phyloP scores from a whole-genome alignment of 768 basidiomycete species.

The Mycena galericulata region DNA sequence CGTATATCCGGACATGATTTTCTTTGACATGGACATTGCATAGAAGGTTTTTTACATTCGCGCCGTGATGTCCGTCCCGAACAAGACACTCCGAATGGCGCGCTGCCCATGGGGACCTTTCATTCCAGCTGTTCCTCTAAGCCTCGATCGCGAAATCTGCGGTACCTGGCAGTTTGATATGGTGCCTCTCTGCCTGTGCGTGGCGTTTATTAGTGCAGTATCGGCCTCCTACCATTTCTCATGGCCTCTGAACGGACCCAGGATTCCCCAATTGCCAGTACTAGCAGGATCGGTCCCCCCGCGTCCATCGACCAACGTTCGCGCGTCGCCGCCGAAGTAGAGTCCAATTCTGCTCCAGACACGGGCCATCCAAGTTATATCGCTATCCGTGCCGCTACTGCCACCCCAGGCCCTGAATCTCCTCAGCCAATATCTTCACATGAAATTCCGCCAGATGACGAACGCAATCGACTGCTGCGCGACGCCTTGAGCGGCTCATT shows the following conservation, averaged over 20 bases:
- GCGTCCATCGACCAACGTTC: neutral
- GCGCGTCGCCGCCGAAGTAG: neutral
- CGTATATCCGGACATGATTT: too few species aligned
- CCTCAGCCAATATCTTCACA: conserved; percentile 1
- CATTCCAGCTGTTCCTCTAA: neutral
- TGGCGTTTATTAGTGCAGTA: neutral
- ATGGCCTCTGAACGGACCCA: neutral
- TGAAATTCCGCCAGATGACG: neutral
- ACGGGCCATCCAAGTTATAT: neutral
- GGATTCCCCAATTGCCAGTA: neutral
- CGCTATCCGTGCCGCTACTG: neutral
- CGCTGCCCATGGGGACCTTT: too few species aligned
- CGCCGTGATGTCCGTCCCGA: too few species aligned
- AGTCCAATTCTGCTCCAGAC: neutral
- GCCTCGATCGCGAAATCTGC: neutral
- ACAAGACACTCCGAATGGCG: too few species aligned
- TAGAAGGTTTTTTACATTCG: too few species aligned
- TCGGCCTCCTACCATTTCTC: neutral
- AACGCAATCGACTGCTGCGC: neutral
- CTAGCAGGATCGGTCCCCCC: neutral
- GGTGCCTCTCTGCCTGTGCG: neutral
- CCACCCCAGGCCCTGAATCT: neutral
- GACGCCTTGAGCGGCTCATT: neutral
- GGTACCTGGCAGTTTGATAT: neutral
- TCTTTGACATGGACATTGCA: too few species aligned